phyloP scores from a whole-genome alignment of 371 early-diverging fungal genomes.

The Encephalitozoon hellem region DNA sequence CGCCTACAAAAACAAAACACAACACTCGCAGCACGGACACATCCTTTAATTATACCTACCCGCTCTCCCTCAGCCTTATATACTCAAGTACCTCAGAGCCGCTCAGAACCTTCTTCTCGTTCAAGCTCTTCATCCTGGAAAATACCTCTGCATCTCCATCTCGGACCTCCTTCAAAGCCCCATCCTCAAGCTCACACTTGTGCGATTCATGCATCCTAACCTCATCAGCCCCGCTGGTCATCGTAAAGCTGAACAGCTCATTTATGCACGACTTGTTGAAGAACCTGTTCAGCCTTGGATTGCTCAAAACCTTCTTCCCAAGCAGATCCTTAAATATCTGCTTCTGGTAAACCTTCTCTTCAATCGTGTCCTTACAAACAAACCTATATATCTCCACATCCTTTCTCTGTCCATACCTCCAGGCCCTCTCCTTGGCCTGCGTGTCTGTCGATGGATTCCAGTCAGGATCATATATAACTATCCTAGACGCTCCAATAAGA shows the following conservation, averaged over 20 bases:
- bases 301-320: slow-evolving; percentile 80
- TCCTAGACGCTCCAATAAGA: slow-evolving; percentile 80
- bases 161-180: not conserved
- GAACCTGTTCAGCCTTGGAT: slow-evolving; percentile 76
- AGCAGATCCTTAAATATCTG: slow-evolving; percentile 82
- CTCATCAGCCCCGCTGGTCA: slow-evolving; percentile 53
- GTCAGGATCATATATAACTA: slow-evolving; percentile 90
- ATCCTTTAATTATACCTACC: not conserved
- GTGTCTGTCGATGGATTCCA: slow-evolving; percentile 94
- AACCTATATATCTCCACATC: slow-evolving; percentile 84
- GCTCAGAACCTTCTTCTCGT: not conserved
- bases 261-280: slow-evolving; percentile 68
- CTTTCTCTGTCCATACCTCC: slow-evolving; percentile 79
- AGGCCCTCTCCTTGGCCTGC: slow-evolving; percentile 87
- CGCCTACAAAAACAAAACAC: not conserved
- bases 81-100: not conserved
- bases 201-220: not conserved
- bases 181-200: not conserved
- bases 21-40: not conserved
- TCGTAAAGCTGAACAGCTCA: slow-evolving; percentile 71
- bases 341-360: slow-evolving; percentile 64
- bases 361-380: slow-evolving; percentile 87
- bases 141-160: slow-evolving; percentile 12
- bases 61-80: not conserved
- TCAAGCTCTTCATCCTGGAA: slow-evolving; percentile 6